Evolutionary conservation across 441 rosid genomes (phyloP), one percentile per base, ranked within the genome.

Genomic region (Euphorbia neoarborescens): DNA sequence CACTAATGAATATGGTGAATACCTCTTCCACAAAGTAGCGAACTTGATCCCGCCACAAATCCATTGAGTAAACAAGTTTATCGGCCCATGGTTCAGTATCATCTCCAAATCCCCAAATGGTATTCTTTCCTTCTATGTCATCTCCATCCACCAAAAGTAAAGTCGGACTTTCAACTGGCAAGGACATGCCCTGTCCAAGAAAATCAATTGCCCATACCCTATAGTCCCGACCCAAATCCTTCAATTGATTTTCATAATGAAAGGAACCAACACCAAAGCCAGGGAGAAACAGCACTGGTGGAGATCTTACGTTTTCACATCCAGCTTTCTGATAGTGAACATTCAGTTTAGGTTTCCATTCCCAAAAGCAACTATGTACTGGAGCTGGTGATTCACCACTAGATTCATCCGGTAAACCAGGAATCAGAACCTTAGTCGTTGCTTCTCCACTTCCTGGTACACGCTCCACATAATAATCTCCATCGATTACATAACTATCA

Each of bases 251-350:
- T 83, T 87, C 95, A 30, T 86, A 91, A 78, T 94, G 98, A 77
- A 94, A 94, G 5, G 96, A 85, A 80, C 98, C 97, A 64, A 90
- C 95, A 61, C 98, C 96, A 74, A 94, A 94, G 68, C 98, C 96
- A 34, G 98, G 98, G 77, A 94, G 97, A 79, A 91, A 90, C 71
- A 94, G 73, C 57, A 94, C 79, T 0, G 91, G 71, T 4, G 96
- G 95, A 61, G 93, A 90, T 53, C 81, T 82, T 68, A 83, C 62
- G 69, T 91, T 94, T 60, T 67, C 86, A 71, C 81, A 72, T 14
- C 98, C 96, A 0, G 91, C 83, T 75, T 81, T 91, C 79, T 94
- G 92, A 70, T 87, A 88, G 58, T 90, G 89, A 68, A 91, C 91
- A 10, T 70, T 83, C 48, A 87, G 76, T 68, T 94, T 90, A 0